Evolutionary conservation across 2,329 filamentous ascomycete species (phyloP), one percentile per base, ranked within the genome.

Genomic region (Phialophora tarda): DNA sequence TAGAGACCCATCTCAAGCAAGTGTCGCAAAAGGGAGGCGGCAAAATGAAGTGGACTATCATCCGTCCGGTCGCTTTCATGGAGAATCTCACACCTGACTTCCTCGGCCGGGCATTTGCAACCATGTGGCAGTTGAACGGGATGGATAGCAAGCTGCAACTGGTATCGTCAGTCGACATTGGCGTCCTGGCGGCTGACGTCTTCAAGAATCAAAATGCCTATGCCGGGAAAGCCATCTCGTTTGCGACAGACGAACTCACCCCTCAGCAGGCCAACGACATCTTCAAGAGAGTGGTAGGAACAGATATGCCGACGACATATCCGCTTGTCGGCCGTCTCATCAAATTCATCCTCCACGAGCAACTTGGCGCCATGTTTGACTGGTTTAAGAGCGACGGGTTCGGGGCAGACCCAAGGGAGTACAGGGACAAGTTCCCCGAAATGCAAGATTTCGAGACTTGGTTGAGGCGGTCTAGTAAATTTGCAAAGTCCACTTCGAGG

Each of bases 311-410:
- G 5, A 63, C 68, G 14, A 75, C 76, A 2, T 85, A 79, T 63
- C 71, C 75, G 4, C 72, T 82, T 24, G 65, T 85, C 11, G 78
- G 76, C 1, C 75, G 72, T 3, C 72, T 75, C 14, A 69, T 85
- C 24, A 75, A 82, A 76, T 79, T 74, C 70, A 70, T 75, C 41
- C 72, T 83, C 12, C 77, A 77, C 14, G 82, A 84, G 62, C 58
- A 66, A n/a, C 51, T 83, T 50, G 78, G 77, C 7, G 44, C 75
- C 12, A 84, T 84, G 82, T 80, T 82, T 48, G 74, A 77, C 14
- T 86, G 83, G 82, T 84, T 85, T 63, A 73, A 75, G 57, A 75
- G 77, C 11, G 77, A 79, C n/a, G 83, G 82, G 0, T 85, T 80
- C 70, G 76, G 75, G 6, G 82, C 77, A 5, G 78, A 85, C 72